Base-by-base conservation (phyloP, 768 basidiomycete genomes). In the Tubosaeta sp. region DNA sequence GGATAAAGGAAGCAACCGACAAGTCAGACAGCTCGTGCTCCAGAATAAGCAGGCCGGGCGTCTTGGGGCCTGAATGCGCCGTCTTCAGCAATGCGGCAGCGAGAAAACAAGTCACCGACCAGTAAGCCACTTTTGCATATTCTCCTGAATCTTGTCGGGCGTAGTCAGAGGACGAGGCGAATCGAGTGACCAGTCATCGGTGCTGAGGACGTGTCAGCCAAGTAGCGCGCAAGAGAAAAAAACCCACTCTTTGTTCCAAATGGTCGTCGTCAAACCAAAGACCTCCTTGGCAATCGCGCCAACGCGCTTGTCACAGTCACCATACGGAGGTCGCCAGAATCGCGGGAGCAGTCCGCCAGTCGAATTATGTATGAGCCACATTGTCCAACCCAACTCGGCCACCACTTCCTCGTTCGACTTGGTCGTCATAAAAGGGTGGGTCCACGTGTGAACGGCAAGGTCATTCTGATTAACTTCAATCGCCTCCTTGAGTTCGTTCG, bases 241-340 rank as follows among this genome's bases (percentile, higher is more conserved):
- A 7, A 55, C 80, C 48, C 71, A 90, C 88, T 95, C 94, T 53
- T 84, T 80, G 69, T 95, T 94, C 95, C 95, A 97, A 58, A 91
- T 71, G 50, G 95, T 80, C n/a, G 89, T 87, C 19, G 77, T 76
- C 57, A 97, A 68, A 25, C 89, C 91, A 64, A 97, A 94, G 31
- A 94, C 85, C 65, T 91, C 84, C 64, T 79, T 75, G 25, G 94
- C 95, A 61, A 98, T 90, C 4, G 92, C 84, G 34, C 81, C 76
- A 31, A 95, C 89, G 44, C 95, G 81, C 68, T 78, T 80, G 64
- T 98, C 95, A 42, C 79, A 79, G 66, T 95, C 88, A 32, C 90
- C 91, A 63, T 81, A 92, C 8, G 91, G 91, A 2, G 91, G 91
- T n/a, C 91, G 73, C 93, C 93, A 97, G 75, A 77, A 94, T 43